Percentiles rank a stretch among this genome's conserved stretches.
These are phyloP conservation scores for Yarrowia sp. DNA, from an alignment of 805 yeast species.

Conservation along the genomic window DNA sequence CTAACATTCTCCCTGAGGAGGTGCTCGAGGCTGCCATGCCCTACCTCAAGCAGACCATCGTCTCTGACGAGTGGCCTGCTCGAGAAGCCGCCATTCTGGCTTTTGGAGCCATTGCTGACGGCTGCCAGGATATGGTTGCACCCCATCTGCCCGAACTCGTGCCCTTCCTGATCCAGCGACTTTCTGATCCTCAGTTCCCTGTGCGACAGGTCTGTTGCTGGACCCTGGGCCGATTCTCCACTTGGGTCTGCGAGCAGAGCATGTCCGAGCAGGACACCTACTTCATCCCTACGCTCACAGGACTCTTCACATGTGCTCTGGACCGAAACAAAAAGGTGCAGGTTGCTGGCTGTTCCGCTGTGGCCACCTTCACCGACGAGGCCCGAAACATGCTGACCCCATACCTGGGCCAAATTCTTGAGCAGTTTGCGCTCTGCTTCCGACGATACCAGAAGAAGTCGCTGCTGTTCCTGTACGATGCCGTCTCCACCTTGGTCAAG, in stretches of 20 bases:
- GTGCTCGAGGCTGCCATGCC: constrained; percentile 72
- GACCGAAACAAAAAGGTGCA: constrained; percentile 92
- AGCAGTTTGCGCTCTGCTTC: constrained; percentile 72
- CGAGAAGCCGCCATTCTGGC: constrained; percentile 93
- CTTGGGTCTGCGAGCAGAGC: constrained; percentile 63
- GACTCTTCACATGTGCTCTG: constrained; percentile 68
- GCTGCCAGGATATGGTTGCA: constrained; percentile 68
- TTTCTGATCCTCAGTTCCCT: constrained; percentile 71
- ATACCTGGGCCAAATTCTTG: constrained; percentile 62
- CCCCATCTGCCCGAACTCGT: constrained; percentile 74
- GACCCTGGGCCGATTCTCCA: constrained; percentile 83
- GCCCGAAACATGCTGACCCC: constrained; percentile 65
- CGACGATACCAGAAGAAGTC: constrained; percentile 75
- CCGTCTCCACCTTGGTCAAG: constrained; percentile 85
- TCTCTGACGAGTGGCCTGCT: constrained; percentile 74
- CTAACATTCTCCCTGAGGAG: constrained; percentile 61
- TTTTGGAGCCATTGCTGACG: constrained; percentile 90
- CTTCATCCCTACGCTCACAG: constrained; percentile 71
- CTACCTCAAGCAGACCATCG: constrained; percentile 63
- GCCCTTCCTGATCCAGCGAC: constrained; percentile 78
- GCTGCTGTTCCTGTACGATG: constrained; percentile 77
- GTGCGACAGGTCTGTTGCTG: constrained; percentile 94
- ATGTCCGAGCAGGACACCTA: constrained; percentile 40
- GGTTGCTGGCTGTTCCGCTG: constrained; percentile 85
- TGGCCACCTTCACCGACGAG: constrained; percentile 77